Evolutionary conservation across 768 basidiomycete species (phyloP), one percentile per base, ranked within the genome.

Genomic region (Candolleomyces aberdarensis): DNA sequence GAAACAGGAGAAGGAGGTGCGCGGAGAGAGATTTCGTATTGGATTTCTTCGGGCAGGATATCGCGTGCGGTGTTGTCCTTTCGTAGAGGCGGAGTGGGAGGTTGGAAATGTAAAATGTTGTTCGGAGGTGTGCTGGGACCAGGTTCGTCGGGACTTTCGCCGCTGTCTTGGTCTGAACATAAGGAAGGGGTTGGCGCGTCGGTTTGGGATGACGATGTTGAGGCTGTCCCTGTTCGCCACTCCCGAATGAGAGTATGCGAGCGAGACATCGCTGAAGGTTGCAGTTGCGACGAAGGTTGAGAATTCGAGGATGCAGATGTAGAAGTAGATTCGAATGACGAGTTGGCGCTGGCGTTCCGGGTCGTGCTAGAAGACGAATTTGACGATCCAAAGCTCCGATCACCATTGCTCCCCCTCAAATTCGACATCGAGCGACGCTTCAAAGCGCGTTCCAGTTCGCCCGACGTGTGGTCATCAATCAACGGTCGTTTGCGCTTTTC

Each of bases 151-250:
- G 83, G 78, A 15, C 81, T 81, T 54, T 74, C 73, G 43, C 86
- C 77, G 36, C 64, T 57, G 19, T 78, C 88, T 60, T 88, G 87
- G 67, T 92, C 90, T 3, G 90, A 91, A 66, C 84, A 88, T 15
- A 92, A 75, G 0, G 89, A 91, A 0, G 90, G 90, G 0, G 90
- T 92, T 7, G 82, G 78, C 60, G 65, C 78, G 58, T 77, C 72
- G 5, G 73, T 64, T 59, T 70, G 61, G 32, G 73, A 69, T 7
- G 67, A 61, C 19, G 72, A 65, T 47, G 70, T 67, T 59, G 67
- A 69, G 5, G 48, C 55, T 36, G 61, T 40, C 9, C 54, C 54
- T 20, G 61, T 48, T 49, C 52, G 29, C 26, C 62, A 65, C 17
- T 60, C 32, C 41, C 60, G 59, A 26, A 63, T 48, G 58, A 29